These are phyloP conservation scores for Botryotinia calthae DNA, from an alignment of 2,329 filamentous ascomycete species.

Conservation along the genomic window DNA sequence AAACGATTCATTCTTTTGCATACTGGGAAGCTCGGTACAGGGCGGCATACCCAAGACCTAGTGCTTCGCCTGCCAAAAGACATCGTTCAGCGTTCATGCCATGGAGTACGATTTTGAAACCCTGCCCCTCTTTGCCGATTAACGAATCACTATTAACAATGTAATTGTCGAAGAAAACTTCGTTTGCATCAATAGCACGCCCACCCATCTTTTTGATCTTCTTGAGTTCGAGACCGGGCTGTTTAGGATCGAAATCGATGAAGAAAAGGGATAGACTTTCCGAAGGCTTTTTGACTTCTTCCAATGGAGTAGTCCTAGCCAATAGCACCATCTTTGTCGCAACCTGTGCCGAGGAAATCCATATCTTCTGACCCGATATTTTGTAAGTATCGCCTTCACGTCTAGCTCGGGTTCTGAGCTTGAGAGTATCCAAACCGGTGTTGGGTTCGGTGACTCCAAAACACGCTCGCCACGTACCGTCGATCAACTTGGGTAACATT, in stretches of 20 bases:
- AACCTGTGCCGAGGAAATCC: slow-evolving; percentile 84
- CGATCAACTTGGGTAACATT: slow-evolving; percentile 69
- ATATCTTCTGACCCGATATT: slow-evolving; percentile 79
- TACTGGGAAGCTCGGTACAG: slow-evolving; percentile 61
- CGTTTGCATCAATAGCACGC: slow-evolving; percentile 77
- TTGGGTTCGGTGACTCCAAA: slow-evolving; percentile 87
- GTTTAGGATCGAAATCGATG: slow-evolving; percentile 65
- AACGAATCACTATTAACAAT: slow-evolving; percentile 60
- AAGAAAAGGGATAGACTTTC: slow-evolving; percentile 79
- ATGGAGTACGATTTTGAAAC: slow-evolving; percentile 76
- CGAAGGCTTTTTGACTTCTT: slow-evolving; percentile 66
- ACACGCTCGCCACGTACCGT: slow-evolving; percentile 68
- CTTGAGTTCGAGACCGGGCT: slow-evolving; percentile 54
- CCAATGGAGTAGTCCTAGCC: slow-evolving; percentile 68
- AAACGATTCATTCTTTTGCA: slow-evolving; percentile 63
- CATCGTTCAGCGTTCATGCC: slow-evolving; percentile 80
- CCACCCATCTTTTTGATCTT: slow-evolving; percentile 85
- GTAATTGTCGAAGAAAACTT: slow-evolving; percentile 85
- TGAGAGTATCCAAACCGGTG: slow-evolving; percentile 74
- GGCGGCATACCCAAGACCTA: slow-evolving; percentile 76
- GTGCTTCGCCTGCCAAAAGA: slow-evolving; percentile 72
- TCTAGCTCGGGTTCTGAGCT: slow-evolving; percentile 63
- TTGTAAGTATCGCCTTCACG: slow-evolving; percentile 61
- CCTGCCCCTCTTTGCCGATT: slow-evolving; percentile 70
- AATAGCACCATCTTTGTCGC: slow-evolving; percentile 81